Conservation (phyloP, 495 filamentous ascomycete species). For the Oleoguttula mirabilis region DNA sequence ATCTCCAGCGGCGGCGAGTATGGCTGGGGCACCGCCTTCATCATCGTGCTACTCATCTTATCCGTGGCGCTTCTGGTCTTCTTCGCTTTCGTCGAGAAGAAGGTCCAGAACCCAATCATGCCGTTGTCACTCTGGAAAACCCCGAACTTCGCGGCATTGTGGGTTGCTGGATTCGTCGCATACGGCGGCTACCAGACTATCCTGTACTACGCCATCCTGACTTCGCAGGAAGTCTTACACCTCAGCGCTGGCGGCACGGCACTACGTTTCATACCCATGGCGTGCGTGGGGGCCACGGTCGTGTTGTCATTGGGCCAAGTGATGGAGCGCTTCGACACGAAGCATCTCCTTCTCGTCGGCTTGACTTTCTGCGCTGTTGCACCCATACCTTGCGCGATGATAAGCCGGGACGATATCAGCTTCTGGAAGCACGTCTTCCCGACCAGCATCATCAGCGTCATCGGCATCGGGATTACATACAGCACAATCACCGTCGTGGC, state of each 20-base stretch:
- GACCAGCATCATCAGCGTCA: background rate
- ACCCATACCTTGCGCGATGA: background rate
- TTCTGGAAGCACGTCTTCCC: background rate
- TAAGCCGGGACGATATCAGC: background rate
- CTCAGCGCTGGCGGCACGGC: background rate
- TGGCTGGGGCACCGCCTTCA: background rate
- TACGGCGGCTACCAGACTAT: background rate
- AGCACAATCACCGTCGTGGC: background rate
- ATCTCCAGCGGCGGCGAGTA: background rate
- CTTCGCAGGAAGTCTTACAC: background rate
- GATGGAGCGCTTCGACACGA: background rate
- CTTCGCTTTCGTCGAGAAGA: background rate
- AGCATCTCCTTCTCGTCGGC: background rate
- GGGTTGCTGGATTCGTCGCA: background rate
- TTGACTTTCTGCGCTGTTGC: background rate
- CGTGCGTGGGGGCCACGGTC: background rate
- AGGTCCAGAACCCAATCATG: background rate
- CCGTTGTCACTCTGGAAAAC: background rate
- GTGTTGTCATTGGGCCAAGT: background rate
- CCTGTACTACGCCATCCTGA: background rate
- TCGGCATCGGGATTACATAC: background rate
- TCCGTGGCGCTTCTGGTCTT: background rate
- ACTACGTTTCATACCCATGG: background rate
- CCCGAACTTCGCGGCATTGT: background rate
- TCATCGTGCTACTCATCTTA: background rate